Conservation (phyloP, 257 asterid genomes). For the Linaria vulgaris region DNA sequence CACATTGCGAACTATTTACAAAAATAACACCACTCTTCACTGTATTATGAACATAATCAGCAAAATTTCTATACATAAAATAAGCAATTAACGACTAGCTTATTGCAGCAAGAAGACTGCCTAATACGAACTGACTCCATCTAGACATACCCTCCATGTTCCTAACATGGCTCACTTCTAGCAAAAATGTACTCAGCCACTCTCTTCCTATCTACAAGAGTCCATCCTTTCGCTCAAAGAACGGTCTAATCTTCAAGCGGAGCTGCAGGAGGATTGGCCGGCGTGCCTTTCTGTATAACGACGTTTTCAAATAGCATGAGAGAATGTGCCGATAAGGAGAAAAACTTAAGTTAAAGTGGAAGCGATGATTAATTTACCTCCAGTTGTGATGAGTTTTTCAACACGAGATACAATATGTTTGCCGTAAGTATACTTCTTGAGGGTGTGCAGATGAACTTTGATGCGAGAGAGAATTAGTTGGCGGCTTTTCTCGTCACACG, state of each 20-base stretch:
- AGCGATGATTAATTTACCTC: conserved; percentile 53
- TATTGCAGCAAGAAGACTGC: conserved; percentile 28
- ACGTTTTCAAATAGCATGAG: conserved; percentile 4
- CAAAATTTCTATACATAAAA: conserved; percentile 22
- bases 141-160: conserved; percentile 16
- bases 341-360: not conserved
- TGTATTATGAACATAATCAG: not conserved
- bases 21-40: conserved; percentile 1
- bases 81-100: conserved; percentile 21
- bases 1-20: conserved; percentile 20
- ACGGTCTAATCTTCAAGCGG: conserved; percentile 24
- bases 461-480: conserved; percentile 75
- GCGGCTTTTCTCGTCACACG: conserved; percentile 70
- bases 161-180: not conserved
- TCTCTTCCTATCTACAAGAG: conserved; percentile 31
- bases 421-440: conserved; percentile 85
- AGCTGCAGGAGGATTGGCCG: conserved; percentile 36
- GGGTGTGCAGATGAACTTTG: conserved; percentile 71
- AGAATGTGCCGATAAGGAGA: not conserved
- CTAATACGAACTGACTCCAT: conserved; percentile 17
- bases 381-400: conserved; percentile 79
- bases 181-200: conserved; percentile 9
- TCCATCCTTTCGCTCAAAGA: conserved; percentile 11
- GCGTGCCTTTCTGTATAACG: conserved; percentile 47
- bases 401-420: conserved; percentile 86